Conservation (phyloP, 441 rosid genomes). For the Gossypium davidsonii region DNA sequence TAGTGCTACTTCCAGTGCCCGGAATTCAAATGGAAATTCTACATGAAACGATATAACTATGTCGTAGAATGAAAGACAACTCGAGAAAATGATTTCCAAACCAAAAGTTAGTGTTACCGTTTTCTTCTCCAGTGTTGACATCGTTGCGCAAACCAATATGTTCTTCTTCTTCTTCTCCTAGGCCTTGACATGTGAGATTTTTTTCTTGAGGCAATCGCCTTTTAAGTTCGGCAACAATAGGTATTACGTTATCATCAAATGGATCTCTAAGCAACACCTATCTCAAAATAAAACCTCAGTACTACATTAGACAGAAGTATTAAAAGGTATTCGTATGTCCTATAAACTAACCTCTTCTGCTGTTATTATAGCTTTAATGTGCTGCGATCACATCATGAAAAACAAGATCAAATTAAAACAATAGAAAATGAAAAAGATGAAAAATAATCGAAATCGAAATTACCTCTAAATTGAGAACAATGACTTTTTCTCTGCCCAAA, state of each 20-base stretch:
- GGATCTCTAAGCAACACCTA: slow-evolving; percentile 47
- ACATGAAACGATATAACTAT: slow-evolving; percentile 13
- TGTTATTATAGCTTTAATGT: slow-evolving; percentile 46
- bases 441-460: not conserved
- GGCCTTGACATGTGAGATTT: slow-evolving; percentile 24
- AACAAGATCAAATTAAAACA: not conserved
- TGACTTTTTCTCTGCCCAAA: slow-evolving; percentile 40
- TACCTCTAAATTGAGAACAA: slow-evolving; percentile 47
- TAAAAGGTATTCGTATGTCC: not conserved
- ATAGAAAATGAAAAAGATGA: not conserved
- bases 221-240: slow-evolving; percentile 42
- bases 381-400: slow-evolving; percentile 21
- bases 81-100: not conserved
- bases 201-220: slow-evolving; percentile 29
- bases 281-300: not conserved
- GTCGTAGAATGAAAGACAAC: not conserved
- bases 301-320: not conserved
- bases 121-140: slow-evolving; percentile 26
- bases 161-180: slow-evolving; percentile 32
- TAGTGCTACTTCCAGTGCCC: slow-evolving; percentile 45
- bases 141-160: slow-evolving; percentile 24
- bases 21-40: slow-evolving; percentile 52
- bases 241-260: slow-evolving; percentile 36
- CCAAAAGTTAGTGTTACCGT: slow-evolving; percentile 21
- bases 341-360: slow-evolving; percentile 37